Conservation (phyloP, 1,284 basidiomycete species). For the Coniferiporia weirii region DNA sequence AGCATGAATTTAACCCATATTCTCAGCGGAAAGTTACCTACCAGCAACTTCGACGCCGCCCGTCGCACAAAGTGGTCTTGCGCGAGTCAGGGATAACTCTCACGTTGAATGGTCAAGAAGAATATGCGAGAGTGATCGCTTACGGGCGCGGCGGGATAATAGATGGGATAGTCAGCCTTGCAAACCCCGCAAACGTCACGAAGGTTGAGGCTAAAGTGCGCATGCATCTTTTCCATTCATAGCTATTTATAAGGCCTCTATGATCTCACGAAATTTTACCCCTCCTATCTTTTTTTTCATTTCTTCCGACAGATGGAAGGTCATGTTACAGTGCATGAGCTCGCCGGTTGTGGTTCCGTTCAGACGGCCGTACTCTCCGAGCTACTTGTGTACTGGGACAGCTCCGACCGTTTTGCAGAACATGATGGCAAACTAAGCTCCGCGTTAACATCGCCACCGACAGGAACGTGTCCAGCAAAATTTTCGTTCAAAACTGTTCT, state of each 20-base stretch:
- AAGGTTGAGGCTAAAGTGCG: constrained; percentile 17
- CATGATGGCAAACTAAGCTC: not conserved
- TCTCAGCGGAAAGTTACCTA: not conserved
- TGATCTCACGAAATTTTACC: not conserved
- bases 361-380: constrained; percentile 12
- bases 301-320: constrained; percentile 12
- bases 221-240: not conserved
- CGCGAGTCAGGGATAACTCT: constrained; percentile 12
- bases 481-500: constrained; percentile 10
- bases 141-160: constrained; percentile 14
- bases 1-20: not conserved
- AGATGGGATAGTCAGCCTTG: constrained; percentile 12
- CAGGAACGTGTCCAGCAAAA: constrained; percentile 9
- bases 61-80: not conserved
- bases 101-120: constrained; percentile 12
- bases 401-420: constrained; percentile 5
- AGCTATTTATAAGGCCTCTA: not conserved
- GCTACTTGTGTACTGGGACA: constrained; percentile 14
- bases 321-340: constrained; percentile 9
- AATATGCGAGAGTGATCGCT: not conserved
- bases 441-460: not conserved
- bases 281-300: not conserved
- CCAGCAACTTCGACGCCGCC: not conserved
- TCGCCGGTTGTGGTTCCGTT: constrained; percentile 6
- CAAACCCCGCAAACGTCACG: constrained; percentile 3